Conservation (phyloP, 805 yeast species). For the Blastobotrys robertii region DNA sequence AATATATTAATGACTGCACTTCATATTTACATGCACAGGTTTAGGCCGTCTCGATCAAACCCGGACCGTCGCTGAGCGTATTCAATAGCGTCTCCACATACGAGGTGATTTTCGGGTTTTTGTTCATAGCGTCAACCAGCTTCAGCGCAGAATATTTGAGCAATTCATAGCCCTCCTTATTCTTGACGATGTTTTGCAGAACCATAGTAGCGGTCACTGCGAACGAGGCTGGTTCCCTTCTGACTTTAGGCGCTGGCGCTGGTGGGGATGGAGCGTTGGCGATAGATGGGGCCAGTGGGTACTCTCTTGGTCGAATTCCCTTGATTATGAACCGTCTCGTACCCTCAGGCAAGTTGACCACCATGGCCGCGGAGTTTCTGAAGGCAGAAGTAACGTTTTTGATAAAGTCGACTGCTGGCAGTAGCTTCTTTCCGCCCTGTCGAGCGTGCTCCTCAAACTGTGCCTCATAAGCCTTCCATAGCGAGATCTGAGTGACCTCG, state of each 20-base stretch:
- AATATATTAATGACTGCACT: conserved; percentile 1
- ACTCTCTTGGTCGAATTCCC: conserved; percentile 80
- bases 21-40: background rate
- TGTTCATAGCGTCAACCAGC: conserved; percentile 16
- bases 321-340: conserved; percentile 82
- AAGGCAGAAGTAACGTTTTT: conserved; percentile 88
- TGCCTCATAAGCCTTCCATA: conserved; percentile 91
- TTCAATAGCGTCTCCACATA: conserved; percentile 20
- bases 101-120: conserved; percentile 18
- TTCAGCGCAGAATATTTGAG: conserved; percentile 12
- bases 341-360: conserved; percentile 53
- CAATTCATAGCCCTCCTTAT: conserved; percentile 17
- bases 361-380: conserved; percentile 87
- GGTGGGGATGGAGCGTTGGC: conserved; percentile 9
- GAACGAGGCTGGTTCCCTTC: conserved; percentile 21
- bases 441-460: conserved; percentile 59
- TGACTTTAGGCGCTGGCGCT: conserved; percentile 2
- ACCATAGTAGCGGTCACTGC: conserved; percentile 28
- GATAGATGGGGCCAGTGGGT: conserved; percentile 23
- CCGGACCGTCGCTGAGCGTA: conserved; percentile 1
- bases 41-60: background rate
- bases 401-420: conserved; percentile 95
- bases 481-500: conserved; percentile 88
- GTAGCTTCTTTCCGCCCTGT: conserved; percentile 42
- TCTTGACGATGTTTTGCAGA: conserved; percentile 28